Percentiles rank a stretch among this genome's conserved stretches.
Conservation (phyloP, 2,329 filamentous ascomycete species). For the Zymoseptoria crescenta region DNA sequence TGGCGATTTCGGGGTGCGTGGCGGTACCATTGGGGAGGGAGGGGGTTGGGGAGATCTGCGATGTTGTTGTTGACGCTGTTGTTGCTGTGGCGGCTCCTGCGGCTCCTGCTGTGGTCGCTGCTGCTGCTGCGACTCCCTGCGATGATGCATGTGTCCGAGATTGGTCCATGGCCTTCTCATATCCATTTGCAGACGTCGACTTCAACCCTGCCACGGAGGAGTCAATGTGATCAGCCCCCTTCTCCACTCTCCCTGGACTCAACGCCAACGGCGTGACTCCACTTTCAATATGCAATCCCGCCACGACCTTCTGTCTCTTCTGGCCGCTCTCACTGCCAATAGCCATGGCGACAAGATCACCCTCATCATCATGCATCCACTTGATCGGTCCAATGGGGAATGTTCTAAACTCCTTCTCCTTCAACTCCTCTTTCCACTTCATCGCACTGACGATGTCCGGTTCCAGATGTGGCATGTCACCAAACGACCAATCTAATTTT, state of each 20-base stretch:
- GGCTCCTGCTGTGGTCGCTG: not conserved
- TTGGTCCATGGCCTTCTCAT: not conserved
- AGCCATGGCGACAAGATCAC: slow-evolving; percentile 39
- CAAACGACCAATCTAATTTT: slow-evolving; percentile 73
- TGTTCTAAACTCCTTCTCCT: slow-evolving; percentile 30
- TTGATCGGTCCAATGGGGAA: slow-evolving; percentile 42
- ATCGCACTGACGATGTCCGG: slow-evolving; percentile 36
- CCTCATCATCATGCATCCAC: slow-evolving; percentile 36
- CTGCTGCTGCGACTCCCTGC: not conserved
- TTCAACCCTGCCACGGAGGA: not conserved
- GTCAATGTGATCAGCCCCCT: not conserved
- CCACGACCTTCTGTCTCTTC: slow-evolving; percentile 33
- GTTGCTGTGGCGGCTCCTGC: not conserved
- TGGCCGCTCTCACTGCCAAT: slow-evolving; percentile 38
- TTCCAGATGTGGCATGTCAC: slow-evolving; percentile 67
- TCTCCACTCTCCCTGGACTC: slow-evolving; percentile 17
- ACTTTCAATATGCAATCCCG: slow-evolving; percentile 29
- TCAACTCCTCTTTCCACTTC: slow-evolving; percentile 32
- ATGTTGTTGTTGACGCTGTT: not conserved
- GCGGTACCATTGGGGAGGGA: slow-evolving; percentile 7
- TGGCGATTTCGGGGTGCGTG: not conserved
- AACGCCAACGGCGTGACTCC: slow-evolving; percentile 21
- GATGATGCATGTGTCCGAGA: not conserved
- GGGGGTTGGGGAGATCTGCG: slow-evolving; percentile 3
- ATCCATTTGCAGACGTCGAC: not conserved